Evolutionary conservation across 108 stramenopile species (phyloP), one percentile per base, ranked within the genome.

Genomic region (Pseudonitzschia delicatissima): DNA sequence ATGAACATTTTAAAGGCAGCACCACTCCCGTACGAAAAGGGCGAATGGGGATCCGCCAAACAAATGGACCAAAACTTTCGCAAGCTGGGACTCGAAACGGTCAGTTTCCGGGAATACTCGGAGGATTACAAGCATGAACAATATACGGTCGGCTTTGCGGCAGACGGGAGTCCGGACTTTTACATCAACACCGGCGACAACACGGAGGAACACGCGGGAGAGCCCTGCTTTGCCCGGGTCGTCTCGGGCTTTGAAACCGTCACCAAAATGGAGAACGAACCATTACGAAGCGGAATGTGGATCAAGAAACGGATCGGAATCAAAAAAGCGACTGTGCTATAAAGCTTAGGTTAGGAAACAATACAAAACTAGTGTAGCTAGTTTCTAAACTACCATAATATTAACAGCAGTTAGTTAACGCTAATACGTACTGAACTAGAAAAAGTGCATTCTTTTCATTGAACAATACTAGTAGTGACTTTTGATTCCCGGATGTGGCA

Each of bases 181-280:
- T 96, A 82, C 63, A 87, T 96, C 69, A 87, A 83, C 53, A 88
- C 76, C 36, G 58, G 83, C 5, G 87, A 96, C 74, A 96, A 96
- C 66, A 72, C 84, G 0, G 58, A 65, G 13, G 48, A 69, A 13
- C 89, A 92, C 67, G 73, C 85, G 27, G 71, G 67, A n/a, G 88
- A 95, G 42, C 78, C 88, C 3, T 75, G 74, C 36, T 95, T 95
- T 74, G 94, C 82, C 4, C 79, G 59, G 48, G 79, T 86, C 48
- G 66, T 80, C 25, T 73, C 72, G 12, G 79, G 82, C 9, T 64
- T 71, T 25, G 72, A 78, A 17, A 71, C 82, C 2, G 69, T 87
- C 26, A 50, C 73, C 32, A 45, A 70, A 34, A 53, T 86, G 55
- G 47, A 73, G 33, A 29, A 26, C 11, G 65, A 55, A 23, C 77